phyloP scores from a whole-genome alignment of 148 eudicot species.

The Rhododendron henanense region DNA sequence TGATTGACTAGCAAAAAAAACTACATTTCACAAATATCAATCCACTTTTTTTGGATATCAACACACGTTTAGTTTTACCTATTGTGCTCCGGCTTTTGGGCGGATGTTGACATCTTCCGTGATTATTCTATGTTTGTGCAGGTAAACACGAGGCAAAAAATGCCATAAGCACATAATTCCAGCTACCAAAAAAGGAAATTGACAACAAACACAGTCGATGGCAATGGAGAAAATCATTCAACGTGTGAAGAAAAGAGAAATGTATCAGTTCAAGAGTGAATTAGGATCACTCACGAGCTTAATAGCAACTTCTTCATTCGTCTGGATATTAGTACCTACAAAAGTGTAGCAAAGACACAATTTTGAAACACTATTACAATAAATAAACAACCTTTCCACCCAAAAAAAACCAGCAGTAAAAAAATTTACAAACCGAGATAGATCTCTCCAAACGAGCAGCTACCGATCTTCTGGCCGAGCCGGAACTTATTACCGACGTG shows the following conservation, averaged over 20 bases:
- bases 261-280: not conserved
- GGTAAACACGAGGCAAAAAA: too few relatives aligned
- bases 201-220: too few relatives aligned
- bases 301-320: conserved; percentile 73
- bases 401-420: not conserved
- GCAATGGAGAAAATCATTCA: too few relatives aligned
- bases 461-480: not conserved
- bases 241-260: not conserved
- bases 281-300: conserved; percentile 57
- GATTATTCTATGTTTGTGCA: too few relatives aligned
- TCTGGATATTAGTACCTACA: conserved; percentile 69
- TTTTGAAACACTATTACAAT: not conserved
- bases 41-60: too few relatives aligned
- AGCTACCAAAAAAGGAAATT: too few relatives aligned
- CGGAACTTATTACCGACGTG: not conserved
- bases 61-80: too few relatives aligned
- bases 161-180: too few relatives aligned
- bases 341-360: not conserved
- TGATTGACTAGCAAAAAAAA: too few relatives aligned
- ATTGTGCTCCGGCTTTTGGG: too few relatives aligned
- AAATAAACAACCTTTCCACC: not conserved
- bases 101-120: too few relatives aligned
- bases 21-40: too few relatives aligned
- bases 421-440: not conserved
- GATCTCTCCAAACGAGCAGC: not conserved